Conservation (phyloP, 2,329 filamentous ascomycete genomes). For the Chaetomiaceae sp. region DNA sequence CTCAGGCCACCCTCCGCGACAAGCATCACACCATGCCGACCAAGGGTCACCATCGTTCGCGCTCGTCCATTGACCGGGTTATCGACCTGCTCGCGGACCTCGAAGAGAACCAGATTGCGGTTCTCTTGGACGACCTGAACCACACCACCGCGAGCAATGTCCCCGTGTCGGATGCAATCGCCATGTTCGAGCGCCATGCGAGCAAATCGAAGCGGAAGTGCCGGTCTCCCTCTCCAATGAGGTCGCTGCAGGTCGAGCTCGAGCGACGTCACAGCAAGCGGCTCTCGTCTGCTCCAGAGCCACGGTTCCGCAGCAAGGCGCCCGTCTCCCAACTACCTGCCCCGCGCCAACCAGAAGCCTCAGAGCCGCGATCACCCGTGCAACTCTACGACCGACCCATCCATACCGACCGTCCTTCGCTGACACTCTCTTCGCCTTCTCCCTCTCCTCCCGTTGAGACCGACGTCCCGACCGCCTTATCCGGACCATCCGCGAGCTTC, state of each 20-base stretch:
- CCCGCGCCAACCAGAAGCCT: background rate
- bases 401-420: constrained; percentile 8
- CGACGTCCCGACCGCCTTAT: background rate
- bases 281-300: constrained; percentile 22
- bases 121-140: constrained; percentile 29
- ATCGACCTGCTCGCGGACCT: constrained; percentile 29
- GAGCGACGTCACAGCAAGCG: constrained; percentile 28
- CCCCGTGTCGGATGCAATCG: constrained; percentile 26
- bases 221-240: constrained; percentile 22
- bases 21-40: constrained; percentile 19
- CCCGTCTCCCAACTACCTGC: constrained; percentile 4
- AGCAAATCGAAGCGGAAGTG: constrained; percentile 16
- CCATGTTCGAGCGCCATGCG: constrained; percentile 23
- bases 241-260: constrained; percentile 25
- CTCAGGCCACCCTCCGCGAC: background rate
- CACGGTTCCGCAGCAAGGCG: constrained; percentile 6
- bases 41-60: constrained; percentile 23
- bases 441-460: constrained; percentile 12
- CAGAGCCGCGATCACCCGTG: background rate
- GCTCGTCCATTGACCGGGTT: constrained; percentile 28
- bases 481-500: constrained; percentile 3
- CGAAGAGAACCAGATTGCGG: constrained; percentile 24
- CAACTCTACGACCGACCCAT: constrained; percentile 2
- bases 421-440: constrained; percentile 16
- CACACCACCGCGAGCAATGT: constrained; percentile 29